phyloP scores from a whole-genome alignment of 768 basidiomycete species.

The Rhodocollybia butyracea region DNA sequence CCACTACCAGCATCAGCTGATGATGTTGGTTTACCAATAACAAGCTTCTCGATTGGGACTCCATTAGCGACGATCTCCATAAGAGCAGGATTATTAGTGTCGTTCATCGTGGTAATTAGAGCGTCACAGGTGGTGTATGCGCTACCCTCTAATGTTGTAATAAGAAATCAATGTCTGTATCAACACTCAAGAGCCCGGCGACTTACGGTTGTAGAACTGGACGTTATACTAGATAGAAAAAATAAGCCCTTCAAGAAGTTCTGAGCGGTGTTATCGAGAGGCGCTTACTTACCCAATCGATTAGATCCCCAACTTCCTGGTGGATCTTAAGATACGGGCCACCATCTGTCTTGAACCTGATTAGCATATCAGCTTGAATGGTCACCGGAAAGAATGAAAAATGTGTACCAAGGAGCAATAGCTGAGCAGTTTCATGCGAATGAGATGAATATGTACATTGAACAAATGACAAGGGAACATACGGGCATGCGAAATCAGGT shows the following conservation, averaged over 20 bases:
- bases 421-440: no score
- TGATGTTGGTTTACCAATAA: slow-evolving; percentile 51
- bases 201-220: slow-evolving; percentile 9
- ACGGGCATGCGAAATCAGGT: no score
- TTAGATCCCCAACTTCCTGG: no score
- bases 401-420: no score
- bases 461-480: no score
- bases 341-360: no score
- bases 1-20: slow-evolving; percentile 35
- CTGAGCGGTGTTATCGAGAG: slow-evolving; percentile 13
- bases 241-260: slow-evolving; percentile 15
- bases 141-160: slow-evolving; percentile 30
- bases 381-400: no score
- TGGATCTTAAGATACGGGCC: no score
- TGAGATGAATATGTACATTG: no score
- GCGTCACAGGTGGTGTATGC: slow-evolving; percentile 42
- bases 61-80: slow-evolving; percentile 38
- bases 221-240: neutral
- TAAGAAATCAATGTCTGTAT: neutral
- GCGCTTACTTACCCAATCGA: no score
- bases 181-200: neutral
- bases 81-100: slow-evolving; percentile 40
- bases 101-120: slow-evolving; percentile 34
- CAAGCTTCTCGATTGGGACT: slow-evolving; percentile 42
- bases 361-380: no score